These are phyloP conservation scores for Blastobotrys capitulatus DNA, from an alignment of 1,139 yeast species.

Conservation along the genomic window DNA sequence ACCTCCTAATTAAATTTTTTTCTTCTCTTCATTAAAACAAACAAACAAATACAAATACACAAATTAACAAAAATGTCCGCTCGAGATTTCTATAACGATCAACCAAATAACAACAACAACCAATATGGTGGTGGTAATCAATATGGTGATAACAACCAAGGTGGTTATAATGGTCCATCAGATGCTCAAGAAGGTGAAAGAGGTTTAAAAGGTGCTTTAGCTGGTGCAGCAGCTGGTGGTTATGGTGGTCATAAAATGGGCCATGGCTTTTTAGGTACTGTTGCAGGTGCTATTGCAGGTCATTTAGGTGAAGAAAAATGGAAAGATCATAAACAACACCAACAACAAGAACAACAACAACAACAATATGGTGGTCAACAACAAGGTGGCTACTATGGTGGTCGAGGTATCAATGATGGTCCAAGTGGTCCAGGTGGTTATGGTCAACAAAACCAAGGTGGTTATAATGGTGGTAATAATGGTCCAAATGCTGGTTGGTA, in stretches of 20 bases:
- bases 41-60: neutral
- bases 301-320: conserved; percentile 46
- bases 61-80: conserved; percentile 12
- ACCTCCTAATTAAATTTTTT: neutral
- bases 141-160: conserved; percentile 8
- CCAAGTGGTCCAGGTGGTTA: neutral
- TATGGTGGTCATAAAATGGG: conserved; percentile 36
- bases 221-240: conserved; percentile 61
- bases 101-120: conserved; percentile 5
- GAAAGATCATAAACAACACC: conserved; percentile 24
- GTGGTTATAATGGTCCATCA: conserved; percentile 22
- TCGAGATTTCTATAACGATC: conserved; percentile 14
- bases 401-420: neutral
- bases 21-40: neutral
- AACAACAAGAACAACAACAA: conserved; percentile 23
- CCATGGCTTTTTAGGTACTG: conserved; percentile 49
- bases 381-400: conserved; percentile 3
- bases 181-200: conserved; percentile 43
- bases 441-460: neutral
- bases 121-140: conserved; percentile 6
- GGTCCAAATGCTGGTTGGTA: conserved; percentile 7
- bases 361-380: conserved; percentile 3
- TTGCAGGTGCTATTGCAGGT: conserved; percentile 56
- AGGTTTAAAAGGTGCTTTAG: conserved; percentile 49
- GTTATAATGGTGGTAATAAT: neutral